Conservation (phyloP, 805 yeast species). For the Pichia occidentalis region DNA sequence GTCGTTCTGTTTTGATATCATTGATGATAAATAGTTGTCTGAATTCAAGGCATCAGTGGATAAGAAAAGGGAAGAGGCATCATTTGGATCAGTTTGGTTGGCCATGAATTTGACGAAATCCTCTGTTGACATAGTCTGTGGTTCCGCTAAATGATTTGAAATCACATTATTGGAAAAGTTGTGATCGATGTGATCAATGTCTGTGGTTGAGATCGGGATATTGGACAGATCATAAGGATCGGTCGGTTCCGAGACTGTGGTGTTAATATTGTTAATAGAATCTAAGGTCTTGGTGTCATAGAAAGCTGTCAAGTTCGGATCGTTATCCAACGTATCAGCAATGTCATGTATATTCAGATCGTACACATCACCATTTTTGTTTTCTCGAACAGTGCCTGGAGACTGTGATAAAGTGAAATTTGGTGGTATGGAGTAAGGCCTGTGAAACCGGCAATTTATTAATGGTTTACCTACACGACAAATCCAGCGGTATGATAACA, state of each 20-base stretch:
- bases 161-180: not conserved
- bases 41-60: conserved; percentile 4
- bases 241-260: not conserved
- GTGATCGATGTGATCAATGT: not conserved
- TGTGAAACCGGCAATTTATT: too few relatives aligned
- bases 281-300: conserved; percentile 13
- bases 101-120: conserved; percentile 16
- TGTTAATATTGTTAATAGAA: not conserved
- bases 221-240: conserved; percentile 22
- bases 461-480: too few relatives aligned
- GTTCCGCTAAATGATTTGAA: conserved; percentile 8
- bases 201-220: conserved; percentile 3
- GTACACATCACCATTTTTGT: not conserved
- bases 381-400: not conserved
- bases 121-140: conserved; percentile 21
- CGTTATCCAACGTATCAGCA: conserved; percentile 22
- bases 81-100: conserved; percentile 4
- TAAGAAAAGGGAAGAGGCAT: not conserved
- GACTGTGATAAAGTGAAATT: too few relatives aligned
- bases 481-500: too few relatives aligned
- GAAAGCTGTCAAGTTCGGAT: conserved; percentile 27
- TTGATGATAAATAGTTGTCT: conserved; percentile 1
- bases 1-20: too few relatives aligned
- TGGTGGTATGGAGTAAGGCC: conserved; percentile 4
- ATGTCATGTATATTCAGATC: conserved; percentile 10